Evolutionary conservation across 192 early-diverging fungal genomes (phyloP).

Genomic region (Cladochytrium replicatum): DNA sequence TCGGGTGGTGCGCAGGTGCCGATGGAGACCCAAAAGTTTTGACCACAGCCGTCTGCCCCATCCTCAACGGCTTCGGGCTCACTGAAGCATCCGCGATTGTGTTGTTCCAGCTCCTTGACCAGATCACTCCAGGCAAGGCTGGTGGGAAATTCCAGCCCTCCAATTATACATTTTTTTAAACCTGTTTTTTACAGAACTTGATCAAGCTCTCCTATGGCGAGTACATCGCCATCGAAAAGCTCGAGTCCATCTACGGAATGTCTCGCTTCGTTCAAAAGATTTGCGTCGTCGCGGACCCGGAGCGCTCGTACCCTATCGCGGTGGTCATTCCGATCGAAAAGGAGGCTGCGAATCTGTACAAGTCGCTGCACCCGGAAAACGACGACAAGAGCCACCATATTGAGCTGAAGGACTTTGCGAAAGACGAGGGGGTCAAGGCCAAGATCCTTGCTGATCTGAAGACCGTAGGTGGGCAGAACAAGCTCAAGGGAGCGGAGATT

Average conservation of each 20-base stretch:
- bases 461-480: conserved; percentile 51
- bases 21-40: conserved; percentile 77
- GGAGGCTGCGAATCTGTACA: conserved; percentile 19
- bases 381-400: too few relatives aligned
- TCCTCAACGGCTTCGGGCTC: conserved; percentile 82
- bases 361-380: conserved; percentile 24
- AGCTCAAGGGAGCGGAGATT: conserved; percentile 65
- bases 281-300: conserved; percentile 52
- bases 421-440: too few relatives aligned
- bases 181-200: too few relatives aligned
- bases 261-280: conserved; percentile 62
- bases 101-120: too few relatives aligned
- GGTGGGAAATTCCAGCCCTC: too few relatives aligned
- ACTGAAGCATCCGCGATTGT: conserved; percentile 66
- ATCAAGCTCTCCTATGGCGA: conserved; percentile 87
- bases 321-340: conserved; percentile 60
- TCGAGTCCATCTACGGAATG: conserved; percentile 83
- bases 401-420: too few relatives aligned
- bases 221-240: conserved; percentile 83
- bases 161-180: too few relatives aligned
- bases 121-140: too few relatives aligned
- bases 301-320: conserved; percentile 64
- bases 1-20: conserved; percentile 87
- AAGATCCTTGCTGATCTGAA: conserved; percentile 51
- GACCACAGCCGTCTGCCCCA: conserved; percentile 59